Percentiles rank a stretch among this genome's conserved stretches.
These are phyloP conservation scores for Plasmodium vivax DNA, from an alignment of 169 alveolate species.

Conservation along the genomic window DNA sequence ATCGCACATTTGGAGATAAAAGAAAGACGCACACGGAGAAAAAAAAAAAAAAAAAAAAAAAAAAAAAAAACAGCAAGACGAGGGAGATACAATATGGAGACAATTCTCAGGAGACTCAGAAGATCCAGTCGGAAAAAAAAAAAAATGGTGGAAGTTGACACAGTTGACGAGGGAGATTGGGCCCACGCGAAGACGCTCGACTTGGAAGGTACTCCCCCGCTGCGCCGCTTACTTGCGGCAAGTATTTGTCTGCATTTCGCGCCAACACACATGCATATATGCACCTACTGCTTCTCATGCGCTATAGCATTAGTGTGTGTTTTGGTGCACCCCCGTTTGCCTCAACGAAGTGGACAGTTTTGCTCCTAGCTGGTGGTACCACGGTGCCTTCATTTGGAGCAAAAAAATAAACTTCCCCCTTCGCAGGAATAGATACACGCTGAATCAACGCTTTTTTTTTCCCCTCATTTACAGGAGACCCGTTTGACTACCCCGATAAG, in stretches of 20 bases:
- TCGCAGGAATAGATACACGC: not conserved
- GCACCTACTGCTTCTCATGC: not conserved
- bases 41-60: not conserved
- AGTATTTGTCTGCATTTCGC: not conserved
- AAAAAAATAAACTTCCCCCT: not conserved
- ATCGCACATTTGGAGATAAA: not conserved
- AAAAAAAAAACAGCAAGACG: not conserved
- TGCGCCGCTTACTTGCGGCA: not conserved
- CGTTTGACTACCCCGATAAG: slow-evolving; percentile 9
- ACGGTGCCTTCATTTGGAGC: not conserved
- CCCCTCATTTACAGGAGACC: slow-evolving; percentile 14
- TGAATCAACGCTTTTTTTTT: not conserved
- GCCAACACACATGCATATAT: not conserved
- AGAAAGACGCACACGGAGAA: not conserved
- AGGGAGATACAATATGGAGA: slow-evolving; percentile 54
- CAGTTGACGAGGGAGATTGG: slow-evolving; percentile 58
- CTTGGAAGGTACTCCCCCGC: slow-evolving; percentile 23
- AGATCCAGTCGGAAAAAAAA: slow-evolving; percentile 53
- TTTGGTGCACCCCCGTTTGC: not conserved
- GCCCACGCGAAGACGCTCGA: slow-evolving; percentile 66
- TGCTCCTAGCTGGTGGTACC: not conserved
- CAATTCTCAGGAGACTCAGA: slow-evolving; percentile 55
- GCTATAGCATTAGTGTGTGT: not conserved
- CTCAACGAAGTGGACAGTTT: not conserved
- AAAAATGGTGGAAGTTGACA: slow-evolving; percentile 25